Conservation (phyloP, 768 basidiomycete species). For the Trametes elegans region DNA sequence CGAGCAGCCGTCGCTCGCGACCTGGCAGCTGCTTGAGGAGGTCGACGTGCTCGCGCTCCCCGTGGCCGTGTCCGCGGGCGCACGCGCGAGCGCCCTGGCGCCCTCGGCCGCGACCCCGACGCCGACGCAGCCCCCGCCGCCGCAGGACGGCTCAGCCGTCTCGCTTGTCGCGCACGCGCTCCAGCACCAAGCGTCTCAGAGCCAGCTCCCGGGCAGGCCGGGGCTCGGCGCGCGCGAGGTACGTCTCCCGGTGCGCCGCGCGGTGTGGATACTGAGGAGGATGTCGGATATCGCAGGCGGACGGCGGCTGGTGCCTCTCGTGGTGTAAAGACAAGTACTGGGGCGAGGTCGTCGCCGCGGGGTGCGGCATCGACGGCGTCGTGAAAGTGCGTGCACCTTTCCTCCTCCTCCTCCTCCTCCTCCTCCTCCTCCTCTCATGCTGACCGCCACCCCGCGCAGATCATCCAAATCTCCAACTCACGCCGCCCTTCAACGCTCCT, state of each 20-base stretch:
- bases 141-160: conserved; percentile 49
- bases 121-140: conserved; percentile 58
- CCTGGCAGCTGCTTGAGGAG: conserved; percentile 75
- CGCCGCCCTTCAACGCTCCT: conserved; percentile 67
- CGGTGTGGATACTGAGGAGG: too few relatives aligned
- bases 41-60: conserved; percentile 67
- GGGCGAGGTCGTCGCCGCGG: conserved; percentile 86
- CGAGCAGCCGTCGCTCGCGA: conserved; percentile 66
- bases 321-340: conserved; percentile 98
- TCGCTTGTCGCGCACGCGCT: conserved; percentile 64
- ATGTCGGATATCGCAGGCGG: conserved; percentile 40
- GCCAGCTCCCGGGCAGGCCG: conserved; percentile 32
- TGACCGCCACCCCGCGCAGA: conserved; percentile 36
- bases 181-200: conserved; percentile 45
- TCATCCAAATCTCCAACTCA: conserved; percentile 70
- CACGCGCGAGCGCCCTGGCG: conserved; percentile 41
- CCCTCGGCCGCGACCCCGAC: conserved; percentile 66
- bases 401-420: not conserved
- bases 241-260: too few relatives aligned
- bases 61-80: conserved; percentile 33
- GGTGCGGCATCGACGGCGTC: conserved; percentile 66
- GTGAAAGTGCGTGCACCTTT: conserved; percentile 80
- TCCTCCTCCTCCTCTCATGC: not conserved
- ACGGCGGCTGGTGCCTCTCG: conserved; percentile 89
- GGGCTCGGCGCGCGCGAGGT: conserved; percentile 62